These are phyloP conservation scores for Quercus phellos DNA, from an alignment of 331 rosid species.

Conservation along the genomic window DNA sequence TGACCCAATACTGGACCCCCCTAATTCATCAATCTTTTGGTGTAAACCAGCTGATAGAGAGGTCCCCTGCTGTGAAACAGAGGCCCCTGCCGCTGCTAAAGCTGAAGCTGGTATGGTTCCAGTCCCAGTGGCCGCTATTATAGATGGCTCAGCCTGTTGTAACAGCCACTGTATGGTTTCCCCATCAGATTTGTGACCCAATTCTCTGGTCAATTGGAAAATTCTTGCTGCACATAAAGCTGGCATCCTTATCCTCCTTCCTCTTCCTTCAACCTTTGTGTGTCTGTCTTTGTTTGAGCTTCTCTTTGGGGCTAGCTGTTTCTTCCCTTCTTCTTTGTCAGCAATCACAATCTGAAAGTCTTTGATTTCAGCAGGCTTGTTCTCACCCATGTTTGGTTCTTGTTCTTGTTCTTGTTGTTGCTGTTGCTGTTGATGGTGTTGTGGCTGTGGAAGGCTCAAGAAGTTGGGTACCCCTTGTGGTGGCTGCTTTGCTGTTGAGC, in stretches of 20 bases:
- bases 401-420: slow-evolving; percentile 21
- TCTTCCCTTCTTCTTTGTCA: slow-evolving; percentile 52
- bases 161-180: slow-evolving; percentile 89
- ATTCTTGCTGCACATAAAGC: slow-evolving; percentile 84
- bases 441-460: slow-evolving; percentile 33
- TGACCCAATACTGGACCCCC: slow-evolving; percentile 54
- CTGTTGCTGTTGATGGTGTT: slow-evolving; percentile 24
- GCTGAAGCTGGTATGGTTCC: slow-evolving; percentile 90
- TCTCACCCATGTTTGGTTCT: slow-evolving; percentile 55
- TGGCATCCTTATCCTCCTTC: slow-evolving; percentile 89
- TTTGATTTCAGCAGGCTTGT: slow-evolving; percentile 55
- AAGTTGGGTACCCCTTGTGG: slow-evolving; percentile 27
- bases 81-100: slow-evolving; percentile 50
- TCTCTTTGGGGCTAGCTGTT: slow-evolving; percentile 78
- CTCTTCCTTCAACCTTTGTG: slow-evolving; percentile 88
- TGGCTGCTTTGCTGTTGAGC: slow-evolving; percentile 42
- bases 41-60: slow-evolving; percentile 63
- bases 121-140: slow-evolving; percentile 68
- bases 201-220: slow-evolving; percentile 77
- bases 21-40: slow-evolving; percentile 57
- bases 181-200: slow-evolving; percentile 91
- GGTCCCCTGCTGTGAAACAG: slow-evolving; percentile 50
- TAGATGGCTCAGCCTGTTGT: slow-evolving; percentile 82
- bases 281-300: slow-evolving; percentile 84
- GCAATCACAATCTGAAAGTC: slow-evolving; percentile 65